A percentile compares a stretch with the other conserved stretches of the same genome.
Conservation (phyloP, 2,329 filamentous ascomycete species). For the Colletotrichum abscissum region DNA sequence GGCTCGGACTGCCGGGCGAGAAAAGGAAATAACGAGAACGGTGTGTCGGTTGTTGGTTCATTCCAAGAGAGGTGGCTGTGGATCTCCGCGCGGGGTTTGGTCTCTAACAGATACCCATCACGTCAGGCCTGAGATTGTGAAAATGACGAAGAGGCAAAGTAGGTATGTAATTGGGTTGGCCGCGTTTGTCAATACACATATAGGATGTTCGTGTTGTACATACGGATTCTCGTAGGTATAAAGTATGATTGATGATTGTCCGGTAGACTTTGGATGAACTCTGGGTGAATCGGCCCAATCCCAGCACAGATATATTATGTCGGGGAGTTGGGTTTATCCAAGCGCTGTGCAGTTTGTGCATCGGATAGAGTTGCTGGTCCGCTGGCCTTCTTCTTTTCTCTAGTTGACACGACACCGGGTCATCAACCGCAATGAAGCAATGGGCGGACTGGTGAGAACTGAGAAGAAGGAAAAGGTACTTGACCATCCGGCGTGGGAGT, state of each 20-base stretch:
- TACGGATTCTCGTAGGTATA: neutral
- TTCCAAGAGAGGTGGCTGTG: constrained; percentile 30
- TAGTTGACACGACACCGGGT: neutral
- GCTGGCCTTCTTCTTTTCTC: neutral
- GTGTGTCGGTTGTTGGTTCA: constrained; percentile 30
- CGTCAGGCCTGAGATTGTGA: constrained; percentile 9
- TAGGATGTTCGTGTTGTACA: neutral
- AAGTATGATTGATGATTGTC: neutral
- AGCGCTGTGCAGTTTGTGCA: neutral
- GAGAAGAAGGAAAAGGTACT: constrained; percentile 11
- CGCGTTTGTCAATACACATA: neutral
- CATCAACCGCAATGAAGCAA: constrained; percentile 5
- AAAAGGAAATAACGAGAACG: constrained; percentile 31
- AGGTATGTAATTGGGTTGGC: neutral
- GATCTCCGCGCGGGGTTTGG: constrained; percentile 36
- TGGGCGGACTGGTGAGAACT: neutral
- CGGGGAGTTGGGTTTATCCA: neutral
- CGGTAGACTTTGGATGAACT: constrained; percentile 13
- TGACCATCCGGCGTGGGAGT: constrained; percentile 1
- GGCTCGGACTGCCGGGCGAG: constrained; percentile 27
- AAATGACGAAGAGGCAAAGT: neutral
- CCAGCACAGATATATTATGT: neutral
- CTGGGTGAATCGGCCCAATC: neutral
- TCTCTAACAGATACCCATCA: constrained; percentile 9
- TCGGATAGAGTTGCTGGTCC: neutral